Base-by-base conservation (phyloP, 2,329 filamentous ascomycete genomes). In the Lachnellula cervina region DNA sequence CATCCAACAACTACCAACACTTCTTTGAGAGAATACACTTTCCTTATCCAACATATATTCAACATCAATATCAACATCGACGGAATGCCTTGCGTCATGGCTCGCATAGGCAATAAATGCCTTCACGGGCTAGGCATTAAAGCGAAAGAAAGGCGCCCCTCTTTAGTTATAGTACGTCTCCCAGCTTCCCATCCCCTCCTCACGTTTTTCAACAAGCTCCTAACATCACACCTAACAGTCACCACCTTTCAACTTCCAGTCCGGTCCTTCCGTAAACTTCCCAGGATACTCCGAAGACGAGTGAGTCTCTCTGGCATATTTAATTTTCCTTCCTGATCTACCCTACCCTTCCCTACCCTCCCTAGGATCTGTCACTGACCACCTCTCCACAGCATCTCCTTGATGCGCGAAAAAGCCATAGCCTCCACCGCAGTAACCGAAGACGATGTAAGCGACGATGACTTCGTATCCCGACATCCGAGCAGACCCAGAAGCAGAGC, bases 161-260 rank as follows among this genome's bases (percentile, higher is more conserved):
- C 52, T 34, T 46, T 63, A 17, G 53, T 59, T 7, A 64, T 64
- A 34, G 62, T 63, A 48, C 23, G 58, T 55, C 35, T 42, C 13
- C 35, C 8, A 5, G 13, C 23, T 28, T 52, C 35, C 25, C 37
- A 37, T 46, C 14, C 32, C 35, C 25, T 34, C 42, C 25, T 28
- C 13, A 32, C 34, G 16, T 42, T 13, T 5, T 28, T 3, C 1
- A 17, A 8, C 6, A 38, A 4, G 17, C 6, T 13, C 3, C 45
- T 8, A n/a, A 25, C 28, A 17, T 35, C 48, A 56, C 48, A 56
- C 9, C 2, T 4, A 61, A 70, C 60, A 47, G 11, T 16, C 23
- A 44, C n/a, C 57, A 84, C 82, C 82, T 0, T 85, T 81, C 69
- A 75, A 83, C 67, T 79, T 84, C 64, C 78, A 79, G 66, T 77